Evolutionary conservation across 208 protist genomes (phyloP), one percentile per base, ranked within the genome.

Genomic region (Leishmania aethiopica): DNA sequence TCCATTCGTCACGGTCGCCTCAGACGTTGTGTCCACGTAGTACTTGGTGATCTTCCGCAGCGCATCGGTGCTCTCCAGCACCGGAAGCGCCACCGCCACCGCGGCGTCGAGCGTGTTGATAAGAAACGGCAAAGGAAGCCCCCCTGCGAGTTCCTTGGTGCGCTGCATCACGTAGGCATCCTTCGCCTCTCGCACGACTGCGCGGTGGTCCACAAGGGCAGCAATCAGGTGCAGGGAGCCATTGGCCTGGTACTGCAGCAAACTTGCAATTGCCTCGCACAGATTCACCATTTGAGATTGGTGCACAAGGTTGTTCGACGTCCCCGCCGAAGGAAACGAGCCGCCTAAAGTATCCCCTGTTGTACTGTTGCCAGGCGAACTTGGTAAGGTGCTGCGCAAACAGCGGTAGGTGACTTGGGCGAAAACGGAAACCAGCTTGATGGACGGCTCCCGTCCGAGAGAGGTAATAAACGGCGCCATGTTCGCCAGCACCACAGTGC

Each of bases 381-480:
- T 35, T 1, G 64, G 64, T 42, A 70, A 73, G 79, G 62, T 60
- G 80, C 15, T 80, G 15, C 37, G 75, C 66, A 93, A 82, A 85
- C 82, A 94, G 62, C 85, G 81, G 17, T 88, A 85, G 22, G 92
- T 83, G 11, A 85, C 74, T 19, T 86, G 84, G 8, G 86, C 83
- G 72, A 97, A 96, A 6, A 88, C 74, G 67, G 83, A 81, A 15
- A 93, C 89, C 35, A 97, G 77, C 53, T 88, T 88, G 1, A 84
- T 79, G 10, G 95, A 91, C 45, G 89, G 82, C 13, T 78, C 71
- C 42, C 59, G 70, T 69, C 88, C 82, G 28, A 96, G 83, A 7
- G 69, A 78, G 13, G 79, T 96, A n/a, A 98, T 87, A 82, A 94
- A 98, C 15, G 96, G 95, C 8, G 94, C 88, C 66, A 98, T 80